phyloP scores from a whole-genome alignment of 2,329 filamentous ascomycete genomes.

The Arthrobotrys iridis region DNA sequence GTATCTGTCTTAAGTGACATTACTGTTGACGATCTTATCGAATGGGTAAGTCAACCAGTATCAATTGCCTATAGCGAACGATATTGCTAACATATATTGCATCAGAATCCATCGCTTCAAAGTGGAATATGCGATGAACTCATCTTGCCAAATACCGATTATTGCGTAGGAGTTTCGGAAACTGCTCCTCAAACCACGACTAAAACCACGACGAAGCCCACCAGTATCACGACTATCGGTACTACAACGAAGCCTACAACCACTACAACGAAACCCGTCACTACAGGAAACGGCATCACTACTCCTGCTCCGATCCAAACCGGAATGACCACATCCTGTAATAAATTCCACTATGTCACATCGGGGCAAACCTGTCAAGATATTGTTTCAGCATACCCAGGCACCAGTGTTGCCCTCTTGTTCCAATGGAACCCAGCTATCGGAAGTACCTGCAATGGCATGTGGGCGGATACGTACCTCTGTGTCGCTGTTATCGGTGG shows the following conservation, averaged over 20 bases:
- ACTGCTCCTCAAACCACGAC: not conserved
- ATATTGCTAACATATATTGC: not conserved
- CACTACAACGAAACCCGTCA: not conserved
- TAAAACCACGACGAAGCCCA: slow-evolving; percentile 2
- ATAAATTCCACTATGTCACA: slow-evolving; percentile 35
- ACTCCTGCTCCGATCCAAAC: slow-evolving; percentile 11
- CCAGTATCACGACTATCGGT: not conserved
- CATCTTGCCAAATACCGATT: slow-evolving; percentile 2
- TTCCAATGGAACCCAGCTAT: slow-evolving; percentile 35
- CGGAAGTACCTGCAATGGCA: slow-evolving; percentile 2
- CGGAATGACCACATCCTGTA: slow-evolving; percentile 27
- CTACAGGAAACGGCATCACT: not conserved
- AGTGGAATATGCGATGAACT: slow-evolving; percentile 10
- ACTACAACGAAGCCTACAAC: not conserved
- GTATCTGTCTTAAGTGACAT: slow-evolving; percentile 14
- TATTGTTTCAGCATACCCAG: slow-evolving; percentile 28
- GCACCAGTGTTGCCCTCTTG: slow-evolving; percentile 9
- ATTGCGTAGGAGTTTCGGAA: slow-evolving; percentile 6
- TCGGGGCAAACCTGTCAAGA: slow-evolving; percentile 9
- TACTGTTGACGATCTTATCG: slow-evolving; percentile 10
- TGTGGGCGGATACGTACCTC: slow-evolving; percentile 27
- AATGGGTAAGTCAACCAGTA: slow-evolving; percentile 2
- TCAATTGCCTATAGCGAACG: not conserved
- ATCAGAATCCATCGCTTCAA: slow-evolving; percentile 25
- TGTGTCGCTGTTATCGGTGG: slow-evolving; percentile 24